Conservation (phyloP, 2,329 filamentous ascomycete species). For the Rugonectria rugulosa region DNA sequence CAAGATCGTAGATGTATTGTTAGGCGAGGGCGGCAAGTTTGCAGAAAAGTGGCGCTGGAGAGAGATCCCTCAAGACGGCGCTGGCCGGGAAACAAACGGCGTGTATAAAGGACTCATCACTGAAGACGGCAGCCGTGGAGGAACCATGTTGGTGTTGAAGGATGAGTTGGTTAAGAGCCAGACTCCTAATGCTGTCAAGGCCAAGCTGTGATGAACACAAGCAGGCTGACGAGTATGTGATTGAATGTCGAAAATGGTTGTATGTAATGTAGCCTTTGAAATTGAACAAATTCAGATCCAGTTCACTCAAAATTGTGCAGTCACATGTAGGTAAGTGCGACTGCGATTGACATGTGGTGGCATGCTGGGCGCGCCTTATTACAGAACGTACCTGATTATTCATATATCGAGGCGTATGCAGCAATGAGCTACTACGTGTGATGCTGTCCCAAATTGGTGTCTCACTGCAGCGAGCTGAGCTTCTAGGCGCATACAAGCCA, state of each 20-base stretch:
- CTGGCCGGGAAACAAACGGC: slow-evolving; percentile 44
- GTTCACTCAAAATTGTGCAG: not conserved
- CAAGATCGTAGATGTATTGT: slow-evolving; percentile 64
- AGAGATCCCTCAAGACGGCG: slow-evolving; percentile 53
- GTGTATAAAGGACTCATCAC: slow-evolving; percentile 53
- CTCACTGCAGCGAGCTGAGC: slow-evolving; percentile 20
- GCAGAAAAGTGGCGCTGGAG: slow-evolving; percentile 70
- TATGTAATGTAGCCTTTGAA: slow-evolving; percentile 15
- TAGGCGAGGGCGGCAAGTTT: slow-evolving; percentile 58
- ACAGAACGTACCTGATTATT: slow-evolving; percentile 6
- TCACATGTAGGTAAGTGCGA: not conserved
- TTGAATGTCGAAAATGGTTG: slow-evolving; percentile 14
- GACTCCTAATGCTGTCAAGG: slow-evolving; percentile 27
- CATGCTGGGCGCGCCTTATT: not conserved
- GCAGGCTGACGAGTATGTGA: not conserved
- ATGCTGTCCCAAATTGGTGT: not conserved
- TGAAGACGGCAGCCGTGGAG: slow-evolving; percentile 62
- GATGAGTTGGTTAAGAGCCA: slow-evolving; percentile 50
- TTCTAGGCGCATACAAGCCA: slow-evolving; percentile 1
- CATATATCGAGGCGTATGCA: slow-evolving; percentile 29
- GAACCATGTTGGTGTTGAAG: slow-evolving; percentile 53
- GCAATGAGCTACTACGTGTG: slow-evolving; percentile 19
- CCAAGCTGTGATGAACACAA: slow-evolving; percentile 35
- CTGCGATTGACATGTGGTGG: not conserved
- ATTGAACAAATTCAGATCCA: not conserved